Conservation (phyloP, 768 basidiomycete genomes). For the Lactifluus volemus region DNA sequence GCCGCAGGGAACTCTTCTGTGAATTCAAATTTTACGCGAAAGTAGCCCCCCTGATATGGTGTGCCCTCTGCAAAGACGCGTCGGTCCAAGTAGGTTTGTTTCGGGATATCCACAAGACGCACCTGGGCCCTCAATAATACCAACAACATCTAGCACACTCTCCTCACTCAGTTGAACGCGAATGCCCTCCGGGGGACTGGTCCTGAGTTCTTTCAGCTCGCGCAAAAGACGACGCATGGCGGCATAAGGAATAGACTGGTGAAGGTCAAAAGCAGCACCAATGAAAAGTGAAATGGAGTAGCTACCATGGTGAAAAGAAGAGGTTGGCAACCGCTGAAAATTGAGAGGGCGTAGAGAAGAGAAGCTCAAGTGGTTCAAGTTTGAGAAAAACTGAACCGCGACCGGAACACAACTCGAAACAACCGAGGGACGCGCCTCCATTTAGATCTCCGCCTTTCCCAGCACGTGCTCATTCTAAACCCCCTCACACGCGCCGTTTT, state of each 20-base stretch:
- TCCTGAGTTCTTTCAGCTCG: slow-evolving; percentile 74
- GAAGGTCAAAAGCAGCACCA: neutral
- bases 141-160: slow-evolving; percentile 80
- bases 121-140: slow-evolving; percentile 90
- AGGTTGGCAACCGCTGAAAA: neutral
- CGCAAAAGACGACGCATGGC: slow-evolving; percentile 82
- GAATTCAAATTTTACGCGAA: slow-evolving; percentile 74
- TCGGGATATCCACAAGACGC: slow-evolving; percentile 24
- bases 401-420: neutral
- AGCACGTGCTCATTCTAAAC: neutral
- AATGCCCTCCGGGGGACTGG: slow-evolving; percentile 86
- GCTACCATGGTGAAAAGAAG: slow-evolving; percentile 4
- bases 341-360: neutral
- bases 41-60: slow-evolving; percentile 67
- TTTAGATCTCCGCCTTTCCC: neutral
- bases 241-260: slow-evolving; percentile 38
- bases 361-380: neutral
- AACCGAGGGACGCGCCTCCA: neutral
- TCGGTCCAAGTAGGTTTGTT: neutral
- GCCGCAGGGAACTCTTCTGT: slow-evolving; percentile 89
- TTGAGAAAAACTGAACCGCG: neutral
- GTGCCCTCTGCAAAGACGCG: slow-evolving; percentile 41
- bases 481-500: neutral
- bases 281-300: neutral
- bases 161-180: slow-evolving; percentile 80